Conservation (phyloP, 441 rosid species). For the Dalechampia spathulata region DNA sequence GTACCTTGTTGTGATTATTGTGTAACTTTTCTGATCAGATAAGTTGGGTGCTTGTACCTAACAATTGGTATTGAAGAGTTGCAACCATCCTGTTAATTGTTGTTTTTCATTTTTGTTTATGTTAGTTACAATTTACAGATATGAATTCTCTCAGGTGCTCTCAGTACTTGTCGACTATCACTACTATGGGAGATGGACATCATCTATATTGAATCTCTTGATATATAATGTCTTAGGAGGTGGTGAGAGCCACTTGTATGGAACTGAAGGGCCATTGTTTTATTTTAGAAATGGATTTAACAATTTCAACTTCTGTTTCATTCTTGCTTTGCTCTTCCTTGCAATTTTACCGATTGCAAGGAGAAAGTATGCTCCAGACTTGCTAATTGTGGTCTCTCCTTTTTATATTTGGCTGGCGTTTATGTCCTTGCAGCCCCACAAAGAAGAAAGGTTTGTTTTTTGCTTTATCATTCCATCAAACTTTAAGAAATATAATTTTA, state of each 20-base stretch:
- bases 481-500: not conserved
- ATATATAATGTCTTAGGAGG: constrained; percentile 86
- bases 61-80: not conserved
- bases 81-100: not conserved
- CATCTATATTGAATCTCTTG: constrained; percentile 77
- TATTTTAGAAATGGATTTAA: constrained; percentile 83
- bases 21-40: not conserved
- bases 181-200: constrained; percentile 75
- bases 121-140: constrained; percentile 5
- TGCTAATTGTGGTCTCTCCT: constrained; percentile 72
- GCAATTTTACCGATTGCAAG: constrained; percentile 52
- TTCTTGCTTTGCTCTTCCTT: constrained; percentile 69
- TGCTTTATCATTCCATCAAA: not conserved
- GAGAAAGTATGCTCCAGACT: constrained; percentile 63
- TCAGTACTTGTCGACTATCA: constrained; percentile 59
- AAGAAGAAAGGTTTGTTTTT: constrained; percentile 80
- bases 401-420: constrained; percentile 85
- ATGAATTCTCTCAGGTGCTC: constrained; percentile 48
- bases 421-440: constrained; percentile 94
- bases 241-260: constrained; percentile 95
- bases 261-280: constrained; percentile 65
- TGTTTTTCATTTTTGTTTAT: constrained; percentile 1
- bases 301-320: constrained; percentile 82
- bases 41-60: constrained; percentile 3
- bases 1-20: constrained; percentile 2